Evolutionary conservation across 2,329 filamentous ascomycete genomes (phyloP).

Genomic region (Talaromyces sp.): DNA sequence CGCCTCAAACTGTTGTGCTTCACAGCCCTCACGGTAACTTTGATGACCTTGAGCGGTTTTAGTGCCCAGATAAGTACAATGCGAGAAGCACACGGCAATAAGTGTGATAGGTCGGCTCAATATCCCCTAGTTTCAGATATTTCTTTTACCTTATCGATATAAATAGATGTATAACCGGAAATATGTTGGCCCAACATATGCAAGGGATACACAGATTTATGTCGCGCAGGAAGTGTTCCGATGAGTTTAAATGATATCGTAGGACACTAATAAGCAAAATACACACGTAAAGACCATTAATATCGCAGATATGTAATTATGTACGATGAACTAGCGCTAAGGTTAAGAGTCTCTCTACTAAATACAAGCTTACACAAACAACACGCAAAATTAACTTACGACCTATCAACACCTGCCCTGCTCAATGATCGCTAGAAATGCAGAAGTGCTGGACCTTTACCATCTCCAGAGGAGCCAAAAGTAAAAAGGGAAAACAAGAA

Average conservation of each 20-base stretch:
- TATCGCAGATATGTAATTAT: neutral
- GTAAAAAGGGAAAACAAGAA: constrained; percentile 61
- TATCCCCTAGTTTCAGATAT: too few species aligned
- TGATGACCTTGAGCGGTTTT: neutral
- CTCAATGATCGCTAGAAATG: neutral
- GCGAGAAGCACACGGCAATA: neutral
- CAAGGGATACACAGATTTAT: neutral
- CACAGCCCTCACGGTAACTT: neutral
- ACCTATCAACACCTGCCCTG: neutral
- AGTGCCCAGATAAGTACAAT: neutral
- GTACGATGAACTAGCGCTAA: neutral
- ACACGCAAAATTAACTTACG: neutral
- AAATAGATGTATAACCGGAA: neutral
- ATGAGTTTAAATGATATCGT: neutral
- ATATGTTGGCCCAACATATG: neutral
- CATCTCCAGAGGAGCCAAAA: constrained; percentile 61
- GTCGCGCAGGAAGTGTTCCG: neutral
- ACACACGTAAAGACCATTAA: neutral
- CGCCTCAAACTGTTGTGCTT: neutral
- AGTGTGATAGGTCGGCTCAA: neutral
- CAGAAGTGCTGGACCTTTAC: constrained; percentile 27
- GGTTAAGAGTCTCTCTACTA: neutral
- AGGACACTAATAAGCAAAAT: neutral
- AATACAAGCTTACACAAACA: neutral
- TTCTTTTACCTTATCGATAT: neutral